phyloP scores from a whole-genome alignment of 2,329 filamentous ascomycete genomes.

The Lizonia empirigonia region DNA sequence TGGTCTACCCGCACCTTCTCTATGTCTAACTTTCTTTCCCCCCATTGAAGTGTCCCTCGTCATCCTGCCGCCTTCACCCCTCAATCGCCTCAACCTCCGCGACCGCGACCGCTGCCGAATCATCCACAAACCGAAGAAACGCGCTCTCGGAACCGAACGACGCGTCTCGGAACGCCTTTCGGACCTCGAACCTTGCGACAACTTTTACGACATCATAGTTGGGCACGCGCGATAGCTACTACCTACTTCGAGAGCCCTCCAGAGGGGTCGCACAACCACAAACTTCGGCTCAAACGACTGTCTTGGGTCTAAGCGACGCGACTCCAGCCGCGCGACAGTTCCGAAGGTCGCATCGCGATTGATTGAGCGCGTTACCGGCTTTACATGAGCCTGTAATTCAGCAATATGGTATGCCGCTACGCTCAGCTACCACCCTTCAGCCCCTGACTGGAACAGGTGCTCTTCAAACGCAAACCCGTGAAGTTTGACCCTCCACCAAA shows the following conservation, averaged over 20 bases:
- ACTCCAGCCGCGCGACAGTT: slow-evolving; percentile 30
- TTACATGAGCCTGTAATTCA: slow-evolving; percentile 38
- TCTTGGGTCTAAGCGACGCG: slow-evolving; percentile 17
- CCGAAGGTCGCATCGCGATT: slow-evolving; percentile 38
- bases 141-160: slow-evolving; percentile 51
- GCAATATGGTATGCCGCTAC: slow-evolving; percentile 41
- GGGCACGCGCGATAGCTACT: slow-evolving; percentile 27
- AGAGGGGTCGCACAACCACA: slow-evolving; percentile 18
- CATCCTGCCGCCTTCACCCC: slow-evolving; percentile 35
- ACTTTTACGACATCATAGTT: slow-evolving; percentile 36
- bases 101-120: slow-evolving; percentile 36
- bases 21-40: slow-evolving; percentile 29
- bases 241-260: slow-evolving; percentile 11
- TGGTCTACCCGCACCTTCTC: slow-evolving; percentile 32
- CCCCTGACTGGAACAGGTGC: slow-evolving; percentile 66
- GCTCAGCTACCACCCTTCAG: not conserved
- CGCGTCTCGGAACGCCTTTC: slow-evolving; percentile 47
- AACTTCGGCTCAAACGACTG: not conserved
- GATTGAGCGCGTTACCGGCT: slow-evolving; percentile 24
- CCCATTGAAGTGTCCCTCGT: slow-evolving; percentile 46
- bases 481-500: slow-evolving; percentile 74
- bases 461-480: slow-evolving; percentile 95
- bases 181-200: slow-evolving; percentile 38
- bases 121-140: slow-evolving; percentile 41
- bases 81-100: slow-evolving; percentile 37